Evolutionary conservation across 2,329 filamentous ascomycete genomes (phyloP), one percentile per base, ranked within the genome.

Genomic region (Penicillium sp.): DNA sequence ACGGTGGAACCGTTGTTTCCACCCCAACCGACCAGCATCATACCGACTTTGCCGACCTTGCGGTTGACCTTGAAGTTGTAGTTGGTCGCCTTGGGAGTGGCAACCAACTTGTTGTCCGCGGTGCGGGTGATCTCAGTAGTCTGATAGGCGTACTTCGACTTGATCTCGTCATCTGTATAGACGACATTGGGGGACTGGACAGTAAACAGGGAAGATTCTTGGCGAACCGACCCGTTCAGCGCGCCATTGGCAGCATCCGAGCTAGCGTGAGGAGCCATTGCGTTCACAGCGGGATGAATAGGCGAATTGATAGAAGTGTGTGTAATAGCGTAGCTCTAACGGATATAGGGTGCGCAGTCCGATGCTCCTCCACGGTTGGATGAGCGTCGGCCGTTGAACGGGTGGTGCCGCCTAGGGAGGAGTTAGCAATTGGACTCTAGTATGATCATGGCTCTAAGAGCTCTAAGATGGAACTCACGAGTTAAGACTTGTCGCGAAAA

Each of bases 51-150:
- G 77, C 92, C 91, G 58, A 97, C 85, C 77, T 89, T 90, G 75
- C 93, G 91, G 74, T 96, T 89, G 71, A 94, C 90, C 84, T 96
- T 96, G 89, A 99, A 97, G 82, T 97, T 89, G 76, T 97, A 99
- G 66, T 88, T 79, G 61, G 89, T 94, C 79, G 96, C 89, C 77
- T 89, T 89, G 69, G 94, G 94, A 60, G 85, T 87, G 59, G 92
- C 94, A 58, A 92, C 84, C 74, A 88, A 88, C 76, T 89, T 89
- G 74, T 92, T 92, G 67, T 87, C 81, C 66, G 81, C 82, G 69
- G 84, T 82, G 71, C 85, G 83, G 65, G 84, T 83, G 70, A 99
- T 88, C 67, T 85, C 85, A 56, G 94, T 97, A 70, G 94, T 97
- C 75, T 92, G 91, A 80, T 99, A 99, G 66, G 89, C 91, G 81